Evolutionary conservation across 352 stramenopile genomes (phyloP), one percentile per base, ranked within the genome.

Genomic region (Blastocystis sp.): DNA sequence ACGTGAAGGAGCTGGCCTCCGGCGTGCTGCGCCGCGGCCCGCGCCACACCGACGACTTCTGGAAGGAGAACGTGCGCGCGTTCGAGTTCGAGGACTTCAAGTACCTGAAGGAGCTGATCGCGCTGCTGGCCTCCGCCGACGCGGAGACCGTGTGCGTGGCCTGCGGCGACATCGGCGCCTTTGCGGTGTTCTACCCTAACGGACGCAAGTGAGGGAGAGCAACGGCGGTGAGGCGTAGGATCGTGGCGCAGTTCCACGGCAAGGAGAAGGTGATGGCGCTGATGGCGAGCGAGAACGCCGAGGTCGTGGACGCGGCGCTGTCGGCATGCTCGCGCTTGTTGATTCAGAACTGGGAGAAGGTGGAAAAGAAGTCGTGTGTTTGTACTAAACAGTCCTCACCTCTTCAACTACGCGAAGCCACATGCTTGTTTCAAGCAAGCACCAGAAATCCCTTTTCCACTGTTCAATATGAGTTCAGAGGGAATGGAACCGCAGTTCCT

Each of bases 211-310:
- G 28, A 45, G 45, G 9, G 21, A 52, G 14, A 60, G 38, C 14
- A n/a, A 11, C 4, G 45, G 28, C 21, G 17, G 45, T 81, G n/a
- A 81, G 14, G 43, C 10, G 28, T 81, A 81, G 71, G 71, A 81
- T 81, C 43, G 71, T 81, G 38, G 71, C 71, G 41, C 38, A 81
- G 71, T 81, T 64, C 45, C 71, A 81, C 2, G 71, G 71, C 38
- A 81, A 81, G 45, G 71, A 81, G 21, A 81, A 81, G 23, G 45
- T 81, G 41, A 81, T 81, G 71, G 60, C 71, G 17, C 71, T 81
- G 34, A 21, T 81, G 14, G 71, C 71, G 19, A 81, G 71, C 56
- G 71, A 81, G 4, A 81, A 81, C 43, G 66, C 34, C 40, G 48
- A 81, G 48, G 66, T 81, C 28, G 48, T 81, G 41, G 71, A 81